Base-by-base conservation (phyloP, 2,329 filamentous ascomycete genomes). In the Triangularia verruculosa region DNA sequence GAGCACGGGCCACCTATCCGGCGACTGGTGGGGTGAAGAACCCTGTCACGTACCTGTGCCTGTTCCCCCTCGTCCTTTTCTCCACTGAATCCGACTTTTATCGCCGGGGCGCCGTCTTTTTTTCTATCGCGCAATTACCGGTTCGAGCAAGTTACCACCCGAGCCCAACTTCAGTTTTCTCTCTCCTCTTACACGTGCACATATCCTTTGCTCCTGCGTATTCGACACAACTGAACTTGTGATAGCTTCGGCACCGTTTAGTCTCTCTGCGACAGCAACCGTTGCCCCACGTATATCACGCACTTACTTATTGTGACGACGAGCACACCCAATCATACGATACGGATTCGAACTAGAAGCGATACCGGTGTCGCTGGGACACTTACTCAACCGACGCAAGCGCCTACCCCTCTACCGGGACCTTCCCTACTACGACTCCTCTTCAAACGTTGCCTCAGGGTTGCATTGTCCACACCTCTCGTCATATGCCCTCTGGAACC, bases 321-420 rank as follows among this genome's bases (percentile, higher is more conserved):
- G 56, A n/a, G 32, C 17, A 52, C 27, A 52, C 11, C 57, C 57
- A 59, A 52, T 59, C 57, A 43, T 51, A 59, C 39, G 57, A 59
- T 17, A 59, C 32, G 24, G 22, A 59, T 52, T 59, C 17, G 39
- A 28, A 12, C 15, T 4, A 59, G 57, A 52, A 59, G 57, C 57
- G 39, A 59, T 59, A 59, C 57, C 39, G 57, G 32, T 39, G 30
- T 24, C 39, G 25, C 56, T 22, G 22, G 17, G 56, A 22, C 12
- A 32, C 30, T 28, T 43, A 4, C 34, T 13, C 12, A 39, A 58
- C 13, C 39, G 13, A 25, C 22, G 32, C 39, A 57, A 43, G 24
- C 52, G 52, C 51, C 22, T 28, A 51, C 25, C 15, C n/a, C 30
- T 28, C 51, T 20, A 27, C 28, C 34, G 28, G 34, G 20, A 17